Evolutionary conservation across 371 early-diverging fungal genomes (phyloP).

Genomic region (Phascolomyces articulosus): DNA sequence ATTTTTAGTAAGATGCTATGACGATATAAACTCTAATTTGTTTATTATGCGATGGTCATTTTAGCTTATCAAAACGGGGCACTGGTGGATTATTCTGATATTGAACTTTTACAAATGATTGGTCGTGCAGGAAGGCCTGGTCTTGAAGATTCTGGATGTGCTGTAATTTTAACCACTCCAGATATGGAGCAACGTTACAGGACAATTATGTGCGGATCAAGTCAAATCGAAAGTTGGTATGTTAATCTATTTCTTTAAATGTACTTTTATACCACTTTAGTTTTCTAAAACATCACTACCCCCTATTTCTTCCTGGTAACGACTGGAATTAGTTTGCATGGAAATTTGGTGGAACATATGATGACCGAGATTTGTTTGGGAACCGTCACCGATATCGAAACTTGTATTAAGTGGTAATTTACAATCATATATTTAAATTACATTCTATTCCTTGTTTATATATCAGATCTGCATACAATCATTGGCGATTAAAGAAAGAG

Average conservation of each 20-base stretch:
- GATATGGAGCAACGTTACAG: slow-evolving; percentile 60
- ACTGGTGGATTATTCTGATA: slow-evolving; percentile 66
- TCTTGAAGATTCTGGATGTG: slow-evolving; percentile 78
- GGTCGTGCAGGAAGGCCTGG: slow-evolving; percentile 94
- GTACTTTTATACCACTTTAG: too few species aligned
- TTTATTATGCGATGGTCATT: not conserved
- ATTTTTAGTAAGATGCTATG: not conserved
- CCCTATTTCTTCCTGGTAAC: too few species aligned
- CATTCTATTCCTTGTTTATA: not conserved
- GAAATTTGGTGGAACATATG: slow-evolving; percentile 78
- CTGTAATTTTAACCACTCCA: slow-evolving; percentile 75
- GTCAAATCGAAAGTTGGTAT: slow-evolving; percentile 70
- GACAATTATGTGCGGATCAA: slow-evolving; percentile 56
- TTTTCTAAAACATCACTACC: too few species aligned
- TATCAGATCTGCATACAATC: too few species aligned
- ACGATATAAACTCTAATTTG: not conserved
- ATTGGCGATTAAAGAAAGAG: too few species aligned
- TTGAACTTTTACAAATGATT: slow-evolving; percentile 88
- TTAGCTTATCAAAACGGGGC: slow-evolving; percentile 64
- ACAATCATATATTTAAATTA: not conserved
- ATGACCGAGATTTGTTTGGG: slow-evolving; percentile 84
- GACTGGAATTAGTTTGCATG: slow-evolving; percentile 71
- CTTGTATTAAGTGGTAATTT: slow-evolving; percentile 67
- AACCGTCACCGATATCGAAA: slow-evolving; percentile 55
- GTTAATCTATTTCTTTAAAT: slow-evolving; percentile 10